A percentile compares a stretch with the other conserved stretches of the same genome.
Evolutionary conservation across 306 rosid species (phyloP).

Genomic region (Astragalus membranaceus): DNA sequence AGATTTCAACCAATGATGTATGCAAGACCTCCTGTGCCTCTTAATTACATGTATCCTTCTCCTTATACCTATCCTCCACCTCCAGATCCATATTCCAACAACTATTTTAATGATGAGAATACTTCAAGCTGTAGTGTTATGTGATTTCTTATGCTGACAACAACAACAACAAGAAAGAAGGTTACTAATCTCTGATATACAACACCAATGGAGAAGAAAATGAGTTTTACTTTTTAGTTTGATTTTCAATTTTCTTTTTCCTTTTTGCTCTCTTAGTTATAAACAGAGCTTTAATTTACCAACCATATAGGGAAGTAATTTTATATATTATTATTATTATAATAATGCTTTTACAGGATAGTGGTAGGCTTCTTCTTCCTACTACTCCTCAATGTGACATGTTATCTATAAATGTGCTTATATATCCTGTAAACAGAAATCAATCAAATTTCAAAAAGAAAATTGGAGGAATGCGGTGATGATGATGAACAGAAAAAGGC

Average conservation of each 20-base stretch:
- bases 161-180: neutral
- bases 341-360: too few species aligned
- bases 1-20: conserved; percentile 77
- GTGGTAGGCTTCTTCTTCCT: conserved; percentile 6
- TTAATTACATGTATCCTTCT: conserved; percentile 40
- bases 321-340: conserved; percentile 27
- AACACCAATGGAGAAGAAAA: conserved; percentile 32
- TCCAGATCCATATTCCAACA: conserved; percentile 20
- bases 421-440: conserved; percentile 39
- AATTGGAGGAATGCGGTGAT: neutral
- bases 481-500: neutral
- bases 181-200: too few species aligned
- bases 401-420: conserved; percentile 45
- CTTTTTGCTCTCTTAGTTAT: too few species aligned
- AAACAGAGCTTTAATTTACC: conserved; percentile 17
- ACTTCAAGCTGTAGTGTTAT: conserved; percentile 65
- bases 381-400: too few species aligned
- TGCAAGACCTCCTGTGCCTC: conserved; percentile 36
- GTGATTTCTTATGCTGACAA: conserved; percentile 31
- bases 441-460: conserved; percentile 24
- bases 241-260: neutral
- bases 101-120: conserved; percentile 67
- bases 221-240: conserved; percentile 30
- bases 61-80: conserved; percentile 29
- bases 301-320: conserved; percentile 32